These are phyloP conservation scores for Picea abies DNA, from an alignment of 83 land plant genomes.

Conservation along the genomic window DNA sequence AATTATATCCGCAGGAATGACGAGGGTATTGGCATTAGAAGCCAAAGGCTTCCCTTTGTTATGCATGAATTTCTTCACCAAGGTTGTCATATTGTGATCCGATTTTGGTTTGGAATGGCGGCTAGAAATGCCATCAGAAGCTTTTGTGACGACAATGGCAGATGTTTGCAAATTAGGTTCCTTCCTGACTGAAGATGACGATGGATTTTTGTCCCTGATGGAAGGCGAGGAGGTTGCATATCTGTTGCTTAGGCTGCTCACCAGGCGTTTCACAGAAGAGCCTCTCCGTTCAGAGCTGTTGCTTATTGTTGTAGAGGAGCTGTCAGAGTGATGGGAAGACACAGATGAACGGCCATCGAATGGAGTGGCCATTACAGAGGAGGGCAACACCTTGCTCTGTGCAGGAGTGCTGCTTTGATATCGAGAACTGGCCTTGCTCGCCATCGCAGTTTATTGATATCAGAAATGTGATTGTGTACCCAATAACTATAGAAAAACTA, in stretches of 20 bases:
- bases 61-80: constrained; percentile 63
- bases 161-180: constrained; percentile 4
- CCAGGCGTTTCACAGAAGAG: constrained; percentile 10
- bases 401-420: background rate
- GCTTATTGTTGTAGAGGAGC: constrained; percentile 18
- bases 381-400: background rate
- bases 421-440: background rate
- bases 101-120: background rate
- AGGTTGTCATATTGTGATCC: constrained; percentile 28
- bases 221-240: background rate
- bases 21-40: constrained; percentile 3
- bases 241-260: constrained; percentile 9
- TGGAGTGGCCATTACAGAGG: constrained; percentile 6
- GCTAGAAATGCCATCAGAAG: background rate
- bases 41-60: constrained; percentile 21
- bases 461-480: background rate
- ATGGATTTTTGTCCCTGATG: constrained; percentile 2
- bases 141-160: constrained; percentile 2
- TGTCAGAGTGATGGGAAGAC: constrained; percentile 28
- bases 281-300: background rate
- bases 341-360: constrained; percentile 35
- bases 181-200: constrained; percentile 11
- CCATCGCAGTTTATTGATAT: background rate
- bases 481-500: background rate
- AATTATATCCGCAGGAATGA: constrained; percentile 37